phyloP scores from a whole-genome alignment of 2,329 filamentous ascomycete genomes.

The Aspergillus fumigatiaffinis region DNA sequence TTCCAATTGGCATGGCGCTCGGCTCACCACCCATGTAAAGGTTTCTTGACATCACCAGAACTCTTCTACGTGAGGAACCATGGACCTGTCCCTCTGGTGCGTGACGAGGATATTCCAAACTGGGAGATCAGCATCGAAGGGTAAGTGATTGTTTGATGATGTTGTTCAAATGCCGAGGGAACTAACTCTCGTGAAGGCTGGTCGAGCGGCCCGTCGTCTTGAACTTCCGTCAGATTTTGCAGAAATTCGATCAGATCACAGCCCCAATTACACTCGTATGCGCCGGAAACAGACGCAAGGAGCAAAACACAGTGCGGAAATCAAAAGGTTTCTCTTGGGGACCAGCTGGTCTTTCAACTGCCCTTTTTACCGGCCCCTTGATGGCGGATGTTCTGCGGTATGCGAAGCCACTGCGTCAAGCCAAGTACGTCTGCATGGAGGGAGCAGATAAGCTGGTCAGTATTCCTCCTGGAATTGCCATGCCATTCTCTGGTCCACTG shows the following conservation, averaged over 20 bases:
- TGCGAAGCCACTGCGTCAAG: slow-evolving; percentile 65
- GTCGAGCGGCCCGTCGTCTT: slow-evolving; percentile 73
- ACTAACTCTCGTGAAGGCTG: slow-evolving; percentile 44
- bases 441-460: slow-evolving; percentile 72
- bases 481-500: slow-evolving; percentile 5
- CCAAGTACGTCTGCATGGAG: slow-evolving; percentile 85
- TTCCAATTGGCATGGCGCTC: neutral
- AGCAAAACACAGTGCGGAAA: slow-evolving; percentile 87
- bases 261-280: slow-evolving; percentile 87
- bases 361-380: slow-evolving; percentile 78
- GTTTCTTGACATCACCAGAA: slow-evolving; percentile 82
- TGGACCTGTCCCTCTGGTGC: slow-evolving; percentile 72
- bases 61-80: slow-evolving; percentile 92
- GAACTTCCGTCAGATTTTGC: slow-evolving; percentile 67
- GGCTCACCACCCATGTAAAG: slow-evolving; percentile 39
- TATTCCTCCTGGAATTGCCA: neutral
- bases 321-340: slow-evolving; percentile 96
- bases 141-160: slow-evolving; percentile 21
- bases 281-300: slow-evolving; percentile 86
- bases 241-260: slow-evolving; percentile 74
- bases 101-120: slow-evolving; percentile 65
- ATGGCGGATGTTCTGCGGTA: slow-evolving; percentile 67
- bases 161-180: neutral
- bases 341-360: slow-evolving; percentile 78
- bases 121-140: slow-evolving; percentile 86